Conservation (phyloP, 2,329 filamentous ascomycete species). For the Cordyceps tenuipes region DNA sequence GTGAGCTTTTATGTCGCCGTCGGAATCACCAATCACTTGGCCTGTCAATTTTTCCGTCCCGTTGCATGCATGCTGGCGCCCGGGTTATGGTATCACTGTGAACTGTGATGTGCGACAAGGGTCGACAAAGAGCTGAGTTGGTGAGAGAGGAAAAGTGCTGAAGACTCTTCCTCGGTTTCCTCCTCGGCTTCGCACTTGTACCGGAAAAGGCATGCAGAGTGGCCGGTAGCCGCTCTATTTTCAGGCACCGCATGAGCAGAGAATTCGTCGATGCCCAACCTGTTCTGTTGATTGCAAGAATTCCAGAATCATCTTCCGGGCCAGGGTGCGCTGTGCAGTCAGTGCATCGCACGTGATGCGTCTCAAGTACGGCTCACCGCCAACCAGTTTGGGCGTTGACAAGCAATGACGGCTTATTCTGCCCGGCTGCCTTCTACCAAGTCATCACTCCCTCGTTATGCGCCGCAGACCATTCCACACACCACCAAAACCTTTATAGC, state of each 20-base stretch:
- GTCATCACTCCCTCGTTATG: background rate
- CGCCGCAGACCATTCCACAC: background rate
- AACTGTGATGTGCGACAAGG: no score
- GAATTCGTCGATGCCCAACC: background rate
- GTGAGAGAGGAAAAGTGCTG: background rate
- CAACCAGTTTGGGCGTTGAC: background rate
- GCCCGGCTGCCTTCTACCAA: background rate
- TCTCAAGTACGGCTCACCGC: conserved; percentile 1
- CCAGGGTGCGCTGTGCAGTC: background rate
- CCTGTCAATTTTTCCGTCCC: background rate
- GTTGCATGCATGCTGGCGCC: background rate
- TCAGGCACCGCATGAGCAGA: background rate
- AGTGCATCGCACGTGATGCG: background rate
- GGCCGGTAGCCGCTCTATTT: background rate
- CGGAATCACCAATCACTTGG: background rate
- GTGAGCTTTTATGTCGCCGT: background rate
- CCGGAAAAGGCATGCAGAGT: background rate
- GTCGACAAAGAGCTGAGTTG: background rate
- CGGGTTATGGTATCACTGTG: background rate
- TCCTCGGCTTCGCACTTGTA: background rate
- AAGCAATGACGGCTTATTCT: conserved; percentile 4
- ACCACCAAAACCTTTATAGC: background rate
- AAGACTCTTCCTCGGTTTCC: background rate
- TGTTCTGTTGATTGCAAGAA: background rate
- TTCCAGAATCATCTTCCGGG: no score